Evolutionary conservation across 805 yeast species (phyloP).

Genomic region (Starmerella apis): DNA sequence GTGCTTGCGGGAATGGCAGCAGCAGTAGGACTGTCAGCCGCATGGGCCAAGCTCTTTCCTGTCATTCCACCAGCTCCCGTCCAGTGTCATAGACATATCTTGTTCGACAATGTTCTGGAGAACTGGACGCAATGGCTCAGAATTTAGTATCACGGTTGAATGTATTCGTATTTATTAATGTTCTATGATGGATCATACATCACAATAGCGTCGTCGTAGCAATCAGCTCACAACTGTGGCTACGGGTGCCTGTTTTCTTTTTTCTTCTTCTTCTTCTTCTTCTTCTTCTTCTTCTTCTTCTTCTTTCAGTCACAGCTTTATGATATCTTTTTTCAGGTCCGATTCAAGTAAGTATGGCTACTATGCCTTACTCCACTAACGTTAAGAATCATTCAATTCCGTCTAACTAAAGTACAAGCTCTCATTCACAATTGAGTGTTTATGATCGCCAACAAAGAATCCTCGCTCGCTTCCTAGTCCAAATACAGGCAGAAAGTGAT

Average conservation of each 20-base stretch:
- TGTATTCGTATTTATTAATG: conserved; percentile 4
- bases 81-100: conserved; percentile 4
- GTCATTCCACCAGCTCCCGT: conserved; percentile 1
- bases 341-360: background rate
- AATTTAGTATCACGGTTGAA: background rate
- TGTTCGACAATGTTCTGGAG: conserved; percentile 7
- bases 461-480: conserved; percentile 31
- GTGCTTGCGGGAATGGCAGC: conserved; percentile 10
- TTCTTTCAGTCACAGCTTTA: background rate
- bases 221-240: too few relatives aligned
- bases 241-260: too few relatives aligned
- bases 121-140: conserved; percentile 12
- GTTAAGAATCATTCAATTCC: too few relatives aligned
- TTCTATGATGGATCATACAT: background rate
- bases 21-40: conserved; percentile 8
- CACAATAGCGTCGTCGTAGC: background rate
- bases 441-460: conserved; percentile 26
- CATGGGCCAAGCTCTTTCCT: conserved; percentile 1
- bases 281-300: too few relatives aligned
- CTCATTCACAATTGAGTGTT: conserved; percentile 29
- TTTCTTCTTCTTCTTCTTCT: too few relatives aligned
- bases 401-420: conserved; percentile 12
- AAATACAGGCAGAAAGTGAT: conserved; percentile 25
- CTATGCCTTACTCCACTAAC: background rate
- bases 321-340: background rate